These are phyloP conservation scores for Schoenoplectus tabernaemontani DNA, from an alignment of 202 grass and related monocot species.

Conservation along the genomic window DNA sequence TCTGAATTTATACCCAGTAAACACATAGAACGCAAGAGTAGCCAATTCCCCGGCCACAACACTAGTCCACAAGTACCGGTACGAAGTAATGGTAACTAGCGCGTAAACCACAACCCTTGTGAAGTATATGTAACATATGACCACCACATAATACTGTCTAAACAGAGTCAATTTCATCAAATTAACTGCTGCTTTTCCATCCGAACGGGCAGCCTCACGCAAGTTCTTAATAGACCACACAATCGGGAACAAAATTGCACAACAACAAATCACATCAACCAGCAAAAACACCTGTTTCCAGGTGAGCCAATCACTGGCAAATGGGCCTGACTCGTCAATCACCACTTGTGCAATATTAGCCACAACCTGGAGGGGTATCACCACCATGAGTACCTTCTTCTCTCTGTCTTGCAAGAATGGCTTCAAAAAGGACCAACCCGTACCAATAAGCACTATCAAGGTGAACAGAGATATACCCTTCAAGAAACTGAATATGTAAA, in stretches of 20 bases:
- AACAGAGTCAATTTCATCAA: slow-evolving; percentile 95
- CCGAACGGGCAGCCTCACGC: slow-evolving; percentile 67
- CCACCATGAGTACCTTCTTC: slow-evolving; percentile 90
- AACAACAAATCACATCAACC: slow-evolving; percentile 86
- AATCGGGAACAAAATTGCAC: slow-evolving; percentile 79
- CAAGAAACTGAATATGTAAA: slow-evolving; percentile 94
- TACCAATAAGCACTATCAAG: slow-evolving; percentile 90
- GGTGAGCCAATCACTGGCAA: slow-evolving; percentile 70
- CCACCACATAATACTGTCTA: slow-evolving; percentile 90
- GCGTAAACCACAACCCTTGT: slow-evolving; percentile 83
- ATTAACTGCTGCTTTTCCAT: slow-evolving; percentile 85
- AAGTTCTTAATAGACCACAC: slow-evolving; percentile 98
- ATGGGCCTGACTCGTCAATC: slow-evolving; percentile 78
- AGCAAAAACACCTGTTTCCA: slow-evolving; percentile 86
- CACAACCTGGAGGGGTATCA: slow-evolving; percentile 86
- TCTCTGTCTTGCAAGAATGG: slow-evolving; percentile 75
- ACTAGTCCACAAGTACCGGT: slow-evolving; percentile 80
- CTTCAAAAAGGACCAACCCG: slow-evolving; percentile 92
- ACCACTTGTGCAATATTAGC: slow-evolving; percentile 85
- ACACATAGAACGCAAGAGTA: slow-evolving; percentile 75
- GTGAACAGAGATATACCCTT: slow-evolving; percentile 95
- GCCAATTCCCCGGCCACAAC: slow-evolving; percentile 63
- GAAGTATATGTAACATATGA: slow-evolving; percentile 99
- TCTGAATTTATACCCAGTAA: slow-evolving; percentile 70
- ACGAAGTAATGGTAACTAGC: slow-evolving; percentile 74